Conservation (phyloP, 306 rosid genomes). For the Citrullus amarus region DNA sequence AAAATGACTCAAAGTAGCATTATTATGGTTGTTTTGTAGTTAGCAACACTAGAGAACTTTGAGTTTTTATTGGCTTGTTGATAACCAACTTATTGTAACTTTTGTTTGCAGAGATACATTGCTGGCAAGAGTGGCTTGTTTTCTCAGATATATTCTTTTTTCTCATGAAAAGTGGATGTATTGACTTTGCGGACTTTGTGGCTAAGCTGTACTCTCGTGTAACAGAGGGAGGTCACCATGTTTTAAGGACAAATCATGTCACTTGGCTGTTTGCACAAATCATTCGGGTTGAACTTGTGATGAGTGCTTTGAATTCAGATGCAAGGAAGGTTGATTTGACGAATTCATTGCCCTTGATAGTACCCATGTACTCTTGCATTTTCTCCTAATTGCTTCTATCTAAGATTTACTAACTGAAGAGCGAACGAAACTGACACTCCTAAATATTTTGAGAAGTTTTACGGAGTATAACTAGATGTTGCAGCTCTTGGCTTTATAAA, state of each 20-base stretch:
- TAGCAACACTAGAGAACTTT: neutral
- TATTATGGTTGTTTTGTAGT: constrained; percentile 7
- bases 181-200: constrained; percentile 93
- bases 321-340: constrained; percentile 64
- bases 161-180: constrained; percentile 86
- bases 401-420: neutral
- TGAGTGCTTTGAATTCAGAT: constrained; percentile 81
- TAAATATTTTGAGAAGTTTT: neutral
- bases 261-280: constrained; percentile 92
- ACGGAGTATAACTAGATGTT: neutral
- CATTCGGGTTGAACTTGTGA: constrained; percentile 85
- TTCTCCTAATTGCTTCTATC: neutral
- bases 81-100: constrained; percentile 17
- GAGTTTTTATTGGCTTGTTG: neutral
- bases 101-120: constrained; percentile 81
- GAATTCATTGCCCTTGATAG: neutral
- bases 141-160: constrained; percentile 83
- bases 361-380: neutral
- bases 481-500: neutral
- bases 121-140: constrained; percentile 99
- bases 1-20: neutral
- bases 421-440: neutral
- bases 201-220: constrained; percentile 82
- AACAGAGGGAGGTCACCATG: constrained; percentile 65
- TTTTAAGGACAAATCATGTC: constrained; percentile 86